These are phyloP conservation scores for Musa schizocarpa DNA, from an alignment of 176 grass and related monocot species.

Conservation along the genomic window DNA sequence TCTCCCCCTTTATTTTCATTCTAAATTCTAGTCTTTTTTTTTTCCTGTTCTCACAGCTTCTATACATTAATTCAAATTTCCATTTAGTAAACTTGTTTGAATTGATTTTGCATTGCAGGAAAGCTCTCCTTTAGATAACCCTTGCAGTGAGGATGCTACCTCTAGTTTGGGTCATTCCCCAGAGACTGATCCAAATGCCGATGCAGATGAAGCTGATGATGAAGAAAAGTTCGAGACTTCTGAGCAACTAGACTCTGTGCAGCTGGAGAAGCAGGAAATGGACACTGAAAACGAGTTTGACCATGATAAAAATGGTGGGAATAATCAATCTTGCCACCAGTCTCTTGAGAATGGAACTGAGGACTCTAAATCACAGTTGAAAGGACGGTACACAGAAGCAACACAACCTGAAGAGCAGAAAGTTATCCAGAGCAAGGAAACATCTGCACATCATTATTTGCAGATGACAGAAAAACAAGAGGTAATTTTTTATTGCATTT, in stretches of 20 bases:
- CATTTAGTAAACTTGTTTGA: neutral
- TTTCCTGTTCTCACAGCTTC: neutral
- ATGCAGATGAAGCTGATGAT: slow-evolving; percentile 20
- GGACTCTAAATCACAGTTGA: slow-evolving; percentile 30
- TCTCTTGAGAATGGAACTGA: slow-evolving; percentile 30
- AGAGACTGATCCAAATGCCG: slow-evolving; percentile 32
- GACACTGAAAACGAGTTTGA: slow-evolving; percentile 27
- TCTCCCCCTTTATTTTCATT: neutral
- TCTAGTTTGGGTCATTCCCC: slow-evolving; percentile 44
- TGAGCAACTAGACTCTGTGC: slow-evolving; percentile 5
- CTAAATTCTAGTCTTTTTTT: slow-evolving; percentile 2
- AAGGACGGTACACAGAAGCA: slow-evolving; percentile 29
- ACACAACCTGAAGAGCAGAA: slow-evolving; percentile 36
- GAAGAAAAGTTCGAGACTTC: slow-evolving; percentile 1
- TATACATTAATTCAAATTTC: slow-evolving; percentile 8
- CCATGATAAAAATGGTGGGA: slow-evolving; percentile 23
- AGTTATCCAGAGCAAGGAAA: slow-evolving; percentile 25
- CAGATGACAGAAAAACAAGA: neutral
- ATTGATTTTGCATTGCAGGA: slow-evolving; percentile 25
- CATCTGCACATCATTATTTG: slow-evolving; percentile 14
- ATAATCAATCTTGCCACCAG: slow-evolving; percentile 10
- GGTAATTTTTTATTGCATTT: neutral
- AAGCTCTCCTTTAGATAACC: slow-evolving; percentile 30
- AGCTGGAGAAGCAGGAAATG: slow-evolving; percentile 20
- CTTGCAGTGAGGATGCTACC: slow-evolving; percentile 46